These are phyloP conservation scores for Solanum ossicruentum DNA, from an alignment of 257 asterid genomes.

Conservation along the genomic window DNA sequence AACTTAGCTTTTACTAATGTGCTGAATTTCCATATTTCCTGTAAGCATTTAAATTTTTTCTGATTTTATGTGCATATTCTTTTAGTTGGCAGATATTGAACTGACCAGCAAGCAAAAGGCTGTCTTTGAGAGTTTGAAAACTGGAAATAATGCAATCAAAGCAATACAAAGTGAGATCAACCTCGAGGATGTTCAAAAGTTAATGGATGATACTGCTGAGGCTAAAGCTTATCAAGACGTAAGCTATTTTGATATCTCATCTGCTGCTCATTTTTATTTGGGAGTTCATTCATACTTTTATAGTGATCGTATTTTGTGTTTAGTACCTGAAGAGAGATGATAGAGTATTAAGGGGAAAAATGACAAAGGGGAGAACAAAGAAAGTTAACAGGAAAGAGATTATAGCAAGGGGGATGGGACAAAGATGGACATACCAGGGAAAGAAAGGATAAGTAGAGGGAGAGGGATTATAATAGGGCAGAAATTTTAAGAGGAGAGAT, in stretches of 20 bases:
- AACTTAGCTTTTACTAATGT: background rate
- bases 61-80: background rate
- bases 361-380: background rate
- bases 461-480: background rate
- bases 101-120: conserved; percentile 93
- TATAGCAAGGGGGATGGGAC: background rate
- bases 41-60: background rate
- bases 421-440: background rate
- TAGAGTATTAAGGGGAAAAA: no score
- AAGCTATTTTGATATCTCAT: conserved; percentile 11
- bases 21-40: background rate
- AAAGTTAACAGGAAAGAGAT: background rate
- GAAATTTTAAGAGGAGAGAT: background rate
- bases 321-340: background rate
- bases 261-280: background rate
- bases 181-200: conserved; percentile 89
- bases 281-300: background rate
- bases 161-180: conserved; percentile 88
- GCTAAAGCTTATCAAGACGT: conserved; percentile 99
- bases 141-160: conserved; percentile 82
- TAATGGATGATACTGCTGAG: conserved; percentile 94
- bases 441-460: background rate
- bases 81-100: conserved; percentile 95
- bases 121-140: conserved; percentile 88
- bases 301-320: background rate